phyloP scores from a whole-genome alignment of 23 red algal species.

The Agarophyton chilense region DNA sequence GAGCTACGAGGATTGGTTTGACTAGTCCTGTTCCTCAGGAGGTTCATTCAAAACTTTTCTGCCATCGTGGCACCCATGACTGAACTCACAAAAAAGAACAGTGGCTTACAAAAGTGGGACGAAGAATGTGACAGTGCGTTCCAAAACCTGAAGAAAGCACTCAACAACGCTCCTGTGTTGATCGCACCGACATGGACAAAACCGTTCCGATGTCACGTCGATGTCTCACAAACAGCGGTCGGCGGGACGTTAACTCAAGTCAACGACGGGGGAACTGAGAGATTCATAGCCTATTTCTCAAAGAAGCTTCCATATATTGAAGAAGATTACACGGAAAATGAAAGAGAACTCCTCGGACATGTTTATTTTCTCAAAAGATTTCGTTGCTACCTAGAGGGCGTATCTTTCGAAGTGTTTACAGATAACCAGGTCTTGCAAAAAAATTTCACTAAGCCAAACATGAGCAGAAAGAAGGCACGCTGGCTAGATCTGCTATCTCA shows the following conservation, averaged over 20 bases:
- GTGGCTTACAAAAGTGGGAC: neutral
- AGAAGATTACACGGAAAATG: neutral
- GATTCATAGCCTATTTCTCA: neutral
- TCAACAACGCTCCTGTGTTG: neutral
- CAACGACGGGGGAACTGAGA: neutral
- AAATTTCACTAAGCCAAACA: too few species aligned
- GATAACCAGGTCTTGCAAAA: constrained; percentile 9
- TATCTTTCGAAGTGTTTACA: neutral
- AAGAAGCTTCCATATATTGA: neutral
- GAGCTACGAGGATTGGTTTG: neutral
- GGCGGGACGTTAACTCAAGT: neutral
- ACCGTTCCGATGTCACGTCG: neutral
- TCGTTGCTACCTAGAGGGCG: neutral
- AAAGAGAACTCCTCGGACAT: constrained; percentile 9
- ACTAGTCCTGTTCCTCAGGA: neutral
- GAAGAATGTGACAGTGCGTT: neutral
- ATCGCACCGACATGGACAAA: neutral
- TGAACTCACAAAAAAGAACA: neutral
- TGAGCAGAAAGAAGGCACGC: too few species aligned
- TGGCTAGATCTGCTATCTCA: too few species aligned
- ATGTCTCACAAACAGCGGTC: neutral
- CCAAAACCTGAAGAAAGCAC: neutral
- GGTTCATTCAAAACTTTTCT: constrained; percentile 15
- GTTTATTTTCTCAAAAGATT: neutral
- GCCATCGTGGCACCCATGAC: neutral